Conservation (phyloP, 163 green algal species). For the Volvox carteri region DNA sequence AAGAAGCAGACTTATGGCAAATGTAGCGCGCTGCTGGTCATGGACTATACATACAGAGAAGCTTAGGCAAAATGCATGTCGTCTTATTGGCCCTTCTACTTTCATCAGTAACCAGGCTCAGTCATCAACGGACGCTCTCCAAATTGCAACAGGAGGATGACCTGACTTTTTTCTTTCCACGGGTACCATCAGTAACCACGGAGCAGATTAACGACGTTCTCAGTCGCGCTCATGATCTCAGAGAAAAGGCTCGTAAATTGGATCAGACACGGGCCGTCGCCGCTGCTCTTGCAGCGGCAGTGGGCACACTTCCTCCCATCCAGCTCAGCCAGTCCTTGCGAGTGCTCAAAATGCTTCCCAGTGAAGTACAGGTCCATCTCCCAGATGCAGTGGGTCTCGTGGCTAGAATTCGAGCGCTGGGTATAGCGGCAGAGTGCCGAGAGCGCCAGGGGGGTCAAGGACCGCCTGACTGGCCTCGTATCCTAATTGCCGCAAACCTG, state of each 20-base stretch:
- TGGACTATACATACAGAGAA: too few species aligned
- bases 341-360: conserved; percentile 4
- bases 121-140: not conserved
- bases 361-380: conserved; percentile 5
- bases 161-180: conserved; percentile 29
- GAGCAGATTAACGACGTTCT: conserved; percentile 30
- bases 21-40: too few species aligned
- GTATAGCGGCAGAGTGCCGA: not conserved
- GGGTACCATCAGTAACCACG: not conserved
- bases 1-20: too few species aligned
- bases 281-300: not conserved
- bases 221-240: not conserved
- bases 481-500: conserved; percentile 33
- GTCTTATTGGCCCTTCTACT: not conserved
- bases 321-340: conserved; percentile 3
- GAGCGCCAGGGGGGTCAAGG: not conserved
- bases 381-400: not conserved
- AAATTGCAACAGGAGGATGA: not conserved
- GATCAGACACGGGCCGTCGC: not conserved
- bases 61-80: not conserved
- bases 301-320: conserved; percentile 9
- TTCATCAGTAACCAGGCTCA: not conserved
- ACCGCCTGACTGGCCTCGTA: not conserved
- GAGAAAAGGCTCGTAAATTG: not conserved
- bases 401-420: conserved; percentile 9